These are phyloP conservation scores for Scedosporium minutisporum DNA, from an alignment of 2,329 filamentous ascomycete genomes.

Conservation along the genomic window DNA sequence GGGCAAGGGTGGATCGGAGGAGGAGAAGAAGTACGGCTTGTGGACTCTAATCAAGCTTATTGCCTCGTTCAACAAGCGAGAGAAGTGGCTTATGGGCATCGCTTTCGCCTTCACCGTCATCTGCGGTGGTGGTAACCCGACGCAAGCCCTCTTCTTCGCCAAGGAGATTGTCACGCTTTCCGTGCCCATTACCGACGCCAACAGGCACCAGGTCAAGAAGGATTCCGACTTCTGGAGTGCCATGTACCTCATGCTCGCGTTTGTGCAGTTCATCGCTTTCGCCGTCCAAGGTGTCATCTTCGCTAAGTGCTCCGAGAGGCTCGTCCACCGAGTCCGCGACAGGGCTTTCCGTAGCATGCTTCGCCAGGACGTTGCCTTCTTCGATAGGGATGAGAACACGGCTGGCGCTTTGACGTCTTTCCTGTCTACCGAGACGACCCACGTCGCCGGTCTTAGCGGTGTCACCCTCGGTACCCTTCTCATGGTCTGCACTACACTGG, in stretches of 20 bases:
- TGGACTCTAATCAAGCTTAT: conserved; percentile 74
- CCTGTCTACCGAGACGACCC: conserved; percentile 80
- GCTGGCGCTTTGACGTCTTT: conserved; percentile 83
- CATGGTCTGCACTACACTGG: conserved; percentile 68
- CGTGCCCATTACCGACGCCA: conserved; percentile 34
- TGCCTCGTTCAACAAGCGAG: conserved; percentile 65
- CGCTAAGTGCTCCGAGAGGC: conserved; percentile 74
- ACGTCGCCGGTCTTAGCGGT: conserved; percentile 79
- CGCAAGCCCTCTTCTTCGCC: conserved; percentile 69
- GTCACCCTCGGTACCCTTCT: conserved; percentile 79
- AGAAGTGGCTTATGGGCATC: conserved; percentile 61
- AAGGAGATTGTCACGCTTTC: conserved; percentile 73
- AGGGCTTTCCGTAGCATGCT: conserved; percentile 78
- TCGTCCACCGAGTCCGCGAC: conserved; percentile 76
- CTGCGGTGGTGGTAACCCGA: conserved; percentile 72
- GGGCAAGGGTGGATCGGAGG: conserved; percentile 33
- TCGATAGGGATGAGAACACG: conserved; percentile 82
- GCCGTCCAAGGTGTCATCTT: conserved; percentile 62
- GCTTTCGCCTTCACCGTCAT: conserved; percentile 68
- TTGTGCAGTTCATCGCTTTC: conserved; percentile 63
- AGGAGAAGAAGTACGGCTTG: conserved; percentile 54
- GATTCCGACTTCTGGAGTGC: conserved; percentile 77
- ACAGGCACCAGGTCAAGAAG: conserved; percentile 48
- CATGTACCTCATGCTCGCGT: conserved; percentile 80
- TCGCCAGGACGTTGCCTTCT: conserved; percentile 86